Conservation (phyloP, 441 rosid species). For the Breynia disticha region DNA sequence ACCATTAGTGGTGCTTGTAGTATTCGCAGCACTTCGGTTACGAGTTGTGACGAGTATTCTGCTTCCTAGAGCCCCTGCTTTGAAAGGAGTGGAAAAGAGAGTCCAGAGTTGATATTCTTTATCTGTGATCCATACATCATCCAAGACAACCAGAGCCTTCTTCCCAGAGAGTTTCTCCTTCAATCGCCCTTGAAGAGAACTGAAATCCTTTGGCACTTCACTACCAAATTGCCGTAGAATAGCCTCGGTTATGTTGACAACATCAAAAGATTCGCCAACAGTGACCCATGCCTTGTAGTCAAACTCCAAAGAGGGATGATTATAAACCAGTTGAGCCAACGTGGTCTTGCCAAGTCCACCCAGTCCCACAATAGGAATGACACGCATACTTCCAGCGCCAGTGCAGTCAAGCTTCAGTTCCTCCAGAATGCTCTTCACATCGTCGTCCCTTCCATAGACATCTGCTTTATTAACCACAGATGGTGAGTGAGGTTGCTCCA, state of each 20-base stretch:
- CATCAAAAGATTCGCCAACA: background rate
- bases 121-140: background rate
- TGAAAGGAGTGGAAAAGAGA: background rate
- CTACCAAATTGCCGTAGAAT: background rate
- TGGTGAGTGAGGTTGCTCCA: background rate
- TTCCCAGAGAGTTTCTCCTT: background rate
- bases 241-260: background rate
- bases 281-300: background rate
- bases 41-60: background rate
- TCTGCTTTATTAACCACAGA: background rate
- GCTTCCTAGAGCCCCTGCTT: background rate
- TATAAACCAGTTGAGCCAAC: background rate
- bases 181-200: background rate
- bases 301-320: background rate
- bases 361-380: background rate
- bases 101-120: background rate
- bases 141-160: background rate
- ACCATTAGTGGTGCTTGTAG: background rate
- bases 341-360: conserved; percentile 3
- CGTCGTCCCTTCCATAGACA: conserved; percentile 3
- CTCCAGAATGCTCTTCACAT: background rate
- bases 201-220: background rate
- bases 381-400: background rate
- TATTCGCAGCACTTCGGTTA: background rate
- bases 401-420: background rate